Percentiles rank a stretch among this genome's conserved stretches.
Conservation (phyloP, 106 monocot species). For the Phalaenopsis aphrodite region DNA sequence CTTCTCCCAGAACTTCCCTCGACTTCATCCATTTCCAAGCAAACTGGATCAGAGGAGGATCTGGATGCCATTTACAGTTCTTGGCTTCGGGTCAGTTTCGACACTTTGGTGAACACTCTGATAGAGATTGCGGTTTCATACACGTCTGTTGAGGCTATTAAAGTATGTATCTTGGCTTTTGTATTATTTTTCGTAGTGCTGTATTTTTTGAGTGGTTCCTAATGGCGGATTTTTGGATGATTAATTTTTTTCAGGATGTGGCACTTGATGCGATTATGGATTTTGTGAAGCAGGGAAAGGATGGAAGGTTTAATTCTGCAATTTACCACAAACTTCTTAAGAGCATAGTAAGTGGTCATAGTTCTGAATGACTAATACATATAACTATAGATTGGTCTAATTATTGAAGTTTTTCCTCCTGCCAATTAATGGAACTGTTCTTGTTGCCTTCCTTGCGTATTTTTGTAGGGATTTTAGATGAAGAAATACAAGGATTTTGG, state of each 20-base stretch:
- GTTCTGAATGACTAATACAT: not conserved
- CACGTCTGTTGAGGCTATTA: slow-evolving; percentile 28
- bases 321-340: slow-evolving; percentile 63
- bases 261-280: slow-evolving; percentile 76
- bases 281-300: slow-evolving; percentile 76
- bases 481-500: too few relatives aligned
- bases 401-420: too few relatives aligned
- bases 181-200: not conserved
- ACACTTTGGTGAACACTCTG: slow-evolving; percentile 50
- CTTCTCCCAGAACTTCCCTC: slow-evolving; percentile 63
- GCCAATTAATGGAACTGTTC: too few relatives aligned
- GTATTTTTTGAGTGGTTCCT: not conserved
- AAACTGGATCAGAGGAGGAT: slow-evolving; percentile 18
- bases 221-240: not conserved
- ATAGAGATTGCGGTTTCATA: slow-evolving; percentile 37
- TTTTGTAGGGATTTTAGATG: too few relatives aligned
- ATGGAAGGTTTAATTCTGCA: slow-evolving; percentile 50
- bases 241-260: slow-evolving; percentile 41
- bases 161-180: slow-evolving; percentile 21
- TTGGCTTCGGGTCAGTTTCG: slow-evolving; percentile 64
- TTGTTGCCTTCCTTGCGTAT: too few relatives aligned
- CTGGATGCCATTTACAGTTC: slow-evolving; percentile 51
- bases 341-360: slow-evolving; percentile 42
- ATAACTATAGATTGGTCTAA: not conserved
- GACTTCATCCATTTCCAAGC: not conserved